Conservation (phyloP, 2,329 filamentous ascomycete genomes). For the Leptographium wingfieldii region DNA sequence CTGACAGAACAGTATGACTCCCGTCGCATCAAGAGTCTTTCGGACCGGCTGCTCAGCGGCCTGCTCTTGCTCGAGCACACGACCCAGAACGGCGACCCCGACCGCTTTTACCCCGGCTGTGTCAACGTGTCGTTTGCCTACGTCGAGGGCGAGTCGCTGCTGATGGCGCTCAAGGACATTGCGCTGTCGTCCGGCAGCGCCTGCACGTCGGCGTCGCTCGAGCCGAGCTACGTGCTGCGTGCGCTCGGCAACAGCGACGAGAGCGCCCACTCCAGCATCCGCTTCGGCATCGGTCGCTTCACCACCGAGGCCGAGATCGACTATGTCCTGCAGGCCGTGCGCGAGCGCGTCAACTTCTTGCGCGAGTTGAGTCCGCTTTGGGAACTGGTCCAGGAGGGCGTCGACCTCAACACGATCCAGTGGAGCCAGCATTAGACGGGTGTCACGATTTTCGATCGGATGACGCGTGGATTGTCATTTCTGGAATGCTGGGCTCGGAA, state of each 20-base stretch:
- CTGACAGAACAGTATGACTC: constrained; percentile 52
- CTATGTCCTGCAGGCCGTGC: constrained; percentile 90
- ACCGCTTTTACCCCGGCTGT: constrained; percentile 85
- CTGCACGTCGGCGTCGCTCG: constrained; percentile 90
- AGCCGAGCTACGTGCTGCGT: constrained; percentile 90
- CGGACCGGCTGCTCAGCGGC: constrained; percentile 69
- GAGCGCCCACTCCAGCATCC: constrained; percentile 93
- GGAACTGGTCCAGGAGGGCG: constrained; percentile 94
- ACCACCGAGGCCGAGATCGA: constrained; percentile 93
- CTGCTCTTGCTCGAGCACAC: constrained; percentile 88
- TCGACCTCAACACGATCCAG: constrained; percentile 91
- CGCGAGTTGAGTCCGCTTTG: constrained; percentile 90
- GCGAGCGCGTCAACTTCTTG: constrained; percentile 81
- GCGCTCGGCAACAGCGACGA: constrained; percentile 94
- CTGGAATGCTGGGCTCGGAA: too few relatives aligned
- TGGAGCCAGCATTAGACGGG: constrained; percentile 79
- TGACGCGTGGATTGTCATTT: too few relatives aligned
- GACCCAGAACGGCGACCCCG: constrained; percentile 71
- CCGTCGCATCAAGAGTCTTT: constrained; percentile 70
- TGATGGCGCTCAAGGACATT: constrained; percentile 98
- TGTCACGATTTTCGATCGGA: not conserved
- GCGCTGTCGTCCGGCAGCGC: constrained; percentile 92
- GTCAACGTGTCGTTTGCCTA: constrained; percentile 98
- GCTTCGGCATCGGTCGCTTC: constrained; percentile 94
- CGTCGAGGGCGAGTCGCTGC: constrained; percentile 90